phyloP scores from a whole-genome alignment of 805 yeast species.

The Candida wancherniae region DNA sequence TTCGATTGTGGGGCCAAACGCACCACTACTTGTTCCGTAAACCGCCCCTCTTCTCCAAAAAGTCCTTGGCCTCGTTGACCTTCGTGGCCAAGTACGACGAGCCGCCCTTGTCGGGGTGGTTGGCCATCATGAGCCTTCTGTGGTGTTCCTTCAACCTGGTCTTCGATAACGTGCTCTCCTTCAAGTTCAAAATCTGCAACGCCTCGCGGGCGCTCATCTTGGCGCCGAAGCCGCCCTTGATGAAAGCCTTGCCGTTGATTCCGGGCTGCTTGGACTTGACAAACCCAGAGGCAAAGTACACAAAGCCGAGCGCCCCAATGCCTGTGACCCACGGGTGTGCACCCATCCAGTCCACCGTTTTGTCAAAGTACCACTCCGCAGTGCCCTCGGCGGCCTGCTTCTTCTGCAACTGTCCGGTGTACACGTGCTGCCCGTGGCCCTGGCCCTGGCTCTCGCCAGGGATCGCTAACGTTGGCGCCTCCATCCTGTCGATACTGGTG shows the following conservation, averaged over 20 bases:
- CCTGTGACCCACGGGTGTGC: constrained; percentile 75
- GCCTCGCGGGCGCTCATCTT: constrained; percentile 92
- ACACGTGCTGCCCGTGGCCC: constrained; percentile 23
- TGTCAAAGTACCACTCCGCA: constrained; percentile 63
- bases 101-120: constrained; percentile 95
- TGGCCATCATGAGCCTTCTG: constrained; percentile 76
- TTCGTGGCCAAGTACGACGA: constrained; percentile 85
- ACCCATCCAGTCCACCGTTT: constrained; percentile 53
- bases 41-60: constrained; percentile 66
- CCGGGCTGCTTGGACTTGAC: constrained; percentile 69
- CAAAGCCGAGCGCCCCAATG: constrained; percentile 60
- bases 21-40: constrained; percentile 39
- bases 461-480: constrained; percentile 51
- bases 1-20: too few species aligned
- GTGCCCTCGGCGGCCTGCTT: constrained; percentile 41
- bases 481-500: constrained; percentile 32
- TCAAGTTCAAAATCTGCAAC: constrained; percentile 71
- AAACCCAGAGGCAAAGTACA: constrained; percentile 62
- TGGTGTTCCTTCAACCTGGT: constrained; percentile 73
- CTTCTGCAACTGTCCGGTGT: constrained; percentile 38
- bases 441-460: constrained; percentile 43
- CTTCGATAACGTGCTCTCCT: constrained; percentile 58
- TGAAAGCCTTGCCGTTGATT: constrained; percentile 57
- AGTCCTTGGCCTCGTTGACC: constrained; percentile 87
- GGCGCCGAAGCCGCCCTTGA: constrained; percentile 86